Conservation (phyloP, 163 green algal species). For the Scenedesmus sp. region DNA sequence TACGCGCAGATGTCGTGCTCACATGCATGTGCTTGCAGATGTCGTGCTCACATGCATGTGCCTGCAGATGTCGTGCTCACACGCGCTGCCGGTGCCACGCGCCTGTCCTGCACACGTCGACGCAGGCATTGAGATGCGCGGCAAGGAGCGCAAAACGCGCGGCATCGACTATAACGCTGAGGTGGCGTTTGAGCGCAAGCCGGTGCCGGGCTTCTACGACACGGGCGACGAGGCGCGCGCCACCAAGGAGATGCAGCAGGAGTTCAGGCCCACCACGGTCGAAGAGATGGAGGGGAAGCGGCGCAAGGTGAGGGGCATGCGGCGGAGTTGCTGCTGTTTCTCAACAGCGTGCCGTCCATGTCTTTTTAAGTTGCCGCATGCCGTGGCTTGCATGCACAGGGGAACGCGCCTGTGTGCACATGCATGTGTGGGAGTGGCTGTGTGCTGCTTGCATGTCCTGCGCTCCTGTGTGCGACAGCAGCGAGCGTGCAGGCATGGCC, state of each 20-base stretch:
- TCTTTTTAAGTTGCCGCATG: constrained; percentile 8
- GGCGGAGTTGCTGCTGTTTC: no score
- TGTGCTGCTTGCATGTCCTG: neutral
- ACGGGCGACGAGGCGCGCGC: constrained; percentile 81
- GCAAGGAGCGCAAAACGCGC: constrained; percentile 56
- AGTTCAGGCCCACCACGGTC: constrained; percentile 91
- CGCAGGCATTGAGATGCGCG: constrained; percentile 81
- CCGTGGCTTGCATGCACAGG: no score
- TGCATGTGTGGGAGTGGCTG: neutral
- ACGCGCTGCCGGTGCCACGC: neutral
- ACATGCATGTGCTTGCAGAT: no score
- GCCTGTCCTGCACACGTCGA: neutral
- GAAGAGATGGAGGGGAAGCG: constrained; percentile 93
- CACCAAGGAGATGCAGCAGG: constrained; percentile 79
- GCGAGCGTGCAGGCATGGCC: neutral
- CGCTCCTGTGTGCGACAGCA: no score
- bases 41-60: no score
- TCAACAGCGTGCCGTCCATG: no score
- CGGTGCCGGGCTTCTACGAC: constrained; percentile 94
- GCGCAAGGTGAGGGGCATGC: constrained; percentile 71
- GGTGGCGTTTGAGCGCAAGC: constrained; percentile 96
- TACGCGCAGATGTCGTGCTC: no score
- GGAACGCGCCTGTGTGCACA: no score
- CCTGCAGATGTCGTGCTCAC: no score
- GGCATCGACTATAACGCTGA: constrained; percentile 96